Percentiles rank a stretch among this genome's conserved stretches.
Conservation (phyloP, 257 asterid genomes). For the Anisodus tanguticus region DNA sequence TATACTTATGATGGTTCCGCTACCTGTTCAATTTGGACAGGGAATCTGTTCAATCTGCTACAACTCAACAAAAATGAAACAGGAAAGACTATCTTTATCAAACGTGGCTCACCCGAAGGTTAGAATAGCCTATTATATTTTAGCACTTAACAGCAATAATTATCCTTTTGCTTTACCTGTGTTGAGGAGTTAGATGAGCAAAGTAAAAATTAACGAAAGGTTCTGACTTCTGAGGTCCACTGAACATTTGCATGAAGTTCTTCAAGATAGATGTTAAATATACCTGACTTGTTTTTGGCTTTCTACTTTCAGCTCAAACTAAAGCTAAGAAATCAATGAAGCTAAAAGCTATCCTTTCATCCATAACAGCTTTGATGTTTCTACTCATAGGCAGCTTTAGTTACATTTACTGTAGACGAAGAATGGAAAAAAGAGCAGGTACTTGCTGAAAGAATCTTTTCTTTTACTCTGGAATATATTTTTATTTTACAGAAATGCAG, state of each 20-base stretch:
- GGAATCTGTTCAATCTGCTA: not conserved
- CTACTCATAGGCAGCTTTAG: not conserved
- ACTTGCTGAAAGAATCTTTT: not conserved
- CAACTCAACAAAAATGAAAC: not conserved
- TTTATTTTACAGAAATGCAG: not conserved
- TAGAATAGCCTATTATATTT: not conserved
- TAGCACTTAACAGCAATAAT: not conserved
- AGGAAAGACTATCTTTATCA: not conserved
- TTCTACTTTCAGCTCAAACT: conserved; percentile 1
- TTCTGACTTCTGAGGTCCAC: not conserved
- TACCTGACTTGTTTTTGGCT: not conserved
- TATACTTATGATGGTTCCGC: not conserved
- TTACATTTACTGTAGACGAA: not conserved
- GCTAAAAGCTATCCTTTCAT: not conserved
- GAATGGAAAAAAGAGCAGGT: not conserved
- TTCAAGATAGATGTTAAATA: not conserved
- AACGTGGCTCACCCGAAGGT: not conserved
- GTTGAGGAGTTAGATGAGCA: not conserved
- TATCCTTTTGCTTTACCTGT: not conserved
- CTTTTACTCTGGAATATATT: not conserved
- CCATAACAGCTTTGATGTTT: not conserved
- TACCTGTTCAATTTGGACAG: conserved; percentile 9
- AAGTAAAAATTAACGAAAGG: not conserved
- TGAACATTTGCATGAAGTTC: not conserved
- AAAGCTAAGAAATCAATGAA: not conserved